Evolutionary conservation across 1,139 yeast species (phyloP).

Genomic region (Suhomyces yuchorum): DNA sequence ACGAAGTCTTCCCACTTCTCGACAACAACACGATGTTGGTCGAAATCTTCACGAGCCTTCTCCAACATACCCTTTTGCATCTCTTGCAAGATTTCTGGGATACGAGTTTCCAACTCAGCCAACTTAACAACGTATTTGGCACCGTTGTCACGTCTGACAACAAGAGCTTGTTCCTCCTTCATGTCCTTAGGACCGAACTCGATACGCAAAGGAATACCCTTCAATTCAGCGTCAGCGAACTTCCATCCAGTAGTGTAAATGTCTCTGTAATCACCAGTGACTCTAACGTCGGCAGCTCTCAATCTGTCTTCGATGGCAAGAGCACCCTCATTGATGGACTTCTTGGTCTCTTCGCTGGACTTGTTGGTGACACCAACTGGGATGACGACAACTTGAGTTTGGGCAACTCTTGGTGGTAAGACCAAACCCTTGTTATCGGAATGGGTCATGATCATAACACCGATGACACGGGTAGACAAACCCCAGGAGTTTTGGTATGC

Average conservation of each 20-base stretch:
- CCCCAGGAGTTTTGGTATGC: constrained; percentile 99
- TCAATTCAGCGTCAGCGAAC: constrained; percentile 95
- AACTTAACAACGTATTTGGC: constrained; percentile 69
- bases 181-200: constrained; percentile 97
- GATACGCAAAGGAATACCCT: constrained; percentile 90
- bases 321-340: constrained; percentile 69
- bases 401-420: constrained; percentile 96
- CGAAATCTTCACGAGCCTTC: constrained; percentile 81
- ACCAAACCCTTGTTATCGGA: constrained; percentile 98
- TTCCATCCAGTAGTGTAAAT: constrained; percentile 99
- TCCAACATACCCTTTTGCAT: constrained; percentile 75
- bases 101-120: constrained; percentile 61
- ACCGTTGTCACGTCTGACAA: constrained; percentile 92
- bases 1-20: constrained; percentile 91
- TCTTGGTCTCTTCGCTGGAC: constrained; percentile 75
- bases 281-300: constrained; percentile 64
- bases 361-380: constrained; percentile 95
- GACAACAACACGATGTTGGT: constrained; percentile 77
- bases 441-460: constrained; percentile 99
- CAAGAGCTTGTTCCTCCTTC: constrained; percentile 74
- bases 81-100: constrained; percentile 77
- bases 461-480: constrained; percentile 95
- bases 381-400: constrained; percentile 84
- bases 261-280: constrained; percentile 83
- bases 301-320: constrained; percentile 63